These are phyloP conservation scores for Coniochaeta hoffmannii DNA, from an alignment of 2,329 filamentous ascomycete genomes.

Conservation along the genomic window DNA sequence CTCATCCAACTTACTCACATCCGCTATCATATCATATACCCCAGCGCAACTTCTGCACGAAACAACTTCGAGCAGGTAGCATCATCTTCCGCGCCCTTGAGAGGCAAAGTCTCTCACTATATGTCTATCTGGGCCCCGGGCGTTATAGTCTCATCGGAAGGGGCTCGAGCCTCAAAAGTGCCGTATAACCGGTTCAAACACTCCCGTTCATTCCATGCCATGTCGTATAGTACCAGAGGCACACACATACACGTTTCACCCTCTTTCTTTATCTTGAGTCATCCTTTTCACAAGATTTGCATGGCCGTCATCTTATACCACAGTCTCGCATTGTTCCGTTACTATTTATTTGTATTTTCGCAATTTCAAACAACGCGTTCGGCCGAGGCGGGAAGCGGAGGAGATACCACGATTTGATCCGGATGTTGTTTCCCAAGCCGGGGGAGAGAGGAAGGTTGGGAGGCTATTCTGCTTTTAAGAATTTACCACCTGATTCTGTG, in stretches of 20 bases:
- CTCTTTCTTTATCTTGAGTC: not conserved
- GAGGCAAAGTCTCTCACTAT: not conserved
- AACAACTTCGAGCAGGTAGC: not conserved
- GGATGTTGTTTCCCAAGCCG: not conserved
- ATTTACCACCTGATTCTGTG: not conserved
- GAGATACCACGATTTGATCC: slow-evolving; percentile 7
- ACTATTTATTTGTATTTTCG: not conserved
- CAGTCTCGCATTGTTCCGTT: not conserved
- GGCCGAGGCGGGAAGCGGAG: slow-evolving; percentile 1
- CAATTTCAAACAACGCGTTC: not conserved
- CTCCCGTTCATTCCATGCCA: not conserved
- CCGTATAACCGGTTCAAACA: not conserved
- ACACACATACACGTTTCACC: not conserved
- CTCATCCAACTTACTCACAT: not conserved
- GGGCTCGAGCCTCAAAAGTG: not conserved
- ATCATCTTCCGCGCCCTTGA: not conserved
- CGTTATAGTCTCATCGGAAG: not conserved
- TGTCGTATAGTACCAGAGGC: not conserved
- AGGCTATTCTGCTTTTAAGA: not conserved
- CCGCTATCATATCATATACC: not conserved
- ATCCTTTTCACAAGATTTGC: not conserved
- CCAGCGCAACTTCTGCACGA: not conserved
- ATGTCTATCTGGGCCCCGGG: not conserved
- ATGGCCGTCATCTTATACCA: too few species aligned
- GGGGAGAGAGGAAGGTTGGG: not conserved